These are phyloP conservation scores for Sugiyamaella valdiviana DNA, from an alignment of 805 yeast genomes.

Conservation along the genomic window DNA sequence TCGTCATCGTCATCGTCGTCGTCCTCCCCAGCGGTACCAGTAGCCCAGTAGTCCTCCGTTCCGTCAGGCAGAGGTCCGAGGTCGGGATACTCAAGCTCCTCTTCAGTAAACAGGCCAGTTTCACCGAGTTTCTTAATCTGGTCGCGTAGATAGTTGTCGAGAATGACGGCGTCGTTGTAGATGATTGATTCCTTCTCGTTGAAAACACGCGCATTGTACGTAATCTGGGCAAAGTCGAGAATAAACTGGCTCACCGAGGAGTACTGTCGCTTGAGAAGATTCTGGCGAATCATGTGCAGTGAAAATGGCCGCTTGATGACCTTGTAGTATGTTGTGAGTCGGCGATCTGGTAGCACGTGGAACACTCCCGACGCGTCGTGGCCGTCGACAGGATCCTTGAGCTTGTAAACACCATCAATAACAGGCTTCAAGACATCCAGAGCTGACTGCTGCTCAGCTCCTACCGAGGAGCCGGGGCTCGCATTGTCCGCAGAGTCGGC, in stretches of 20 bases:
- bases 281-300: slow-evolving; percentile 56
- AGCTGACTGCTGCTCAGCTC: not conserved
- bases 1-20: slow-evolving; percentile 28
- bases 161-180: slow-evolving; percentile 58
- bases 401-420: slow-evolving; percentile 30
- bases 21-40: slow-evolving; percentile 17
- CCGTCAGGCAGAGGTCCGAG: slow-evolving; percentile 50
- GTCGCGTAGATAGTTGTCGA: slow-evolving; percentile 47
- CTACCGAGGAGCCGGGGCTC: slow-evolving; percentile 3
- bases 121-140: slow-evolving; percentile 43
- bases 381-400: slow-evolving; percentile 33
- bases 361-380: slow-evolving; percentile 49
- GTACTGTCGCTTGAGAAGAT: slow-evolving; percentile 51
- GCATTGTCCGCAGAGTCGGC: slow-evolving; percentile 10
- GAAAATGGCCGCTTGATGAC: slow-evolving; percentile 77
- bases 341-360: slow-evolving; percentile 66
- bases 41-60: slow-evolving; percentile 16
- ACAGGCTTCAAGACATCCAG: slow-evolving; percentile 18
- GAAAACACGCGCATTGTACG: slow-evolving; percentile 85
- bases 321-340: slow-evolving; percentile 72
- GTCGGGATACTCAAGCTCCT: slow-evolving; percentile 48
- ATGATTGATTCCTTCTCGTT: slow-evolving; percentile 65
- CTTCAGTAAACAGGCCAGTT: slow-evolving; percentile 35
- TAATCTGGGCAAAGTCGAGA: slow-evolving; percentile 71
- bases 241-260: slow-evolving; percentile 60